These are phyloP conservation scores for Solanum appendiculatum DNA, from an alignment of 257 asterid species.

Conservation along the genomic window DNA sequence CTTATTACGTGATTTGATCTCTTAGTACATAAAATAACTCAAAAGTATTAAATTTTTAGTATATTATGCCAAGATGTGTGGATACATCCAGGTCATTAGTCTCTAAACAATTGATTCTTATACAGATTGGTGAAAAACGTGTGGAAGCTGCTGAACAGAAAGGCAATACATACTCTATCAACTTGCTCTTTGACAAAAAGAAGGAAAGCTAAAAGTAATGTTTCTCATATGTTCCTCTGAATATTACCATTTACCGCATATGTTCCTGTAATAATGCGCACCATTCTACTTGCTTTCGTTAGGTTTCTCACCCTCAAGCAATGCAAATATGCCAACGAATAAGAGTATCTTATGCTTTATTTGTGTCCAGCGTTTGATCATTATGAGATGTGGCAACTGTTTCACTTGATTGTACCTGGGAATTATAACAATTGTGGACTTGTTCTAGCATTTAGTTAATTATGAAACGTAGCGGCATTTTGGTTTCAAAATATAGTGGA, in stretches of 20 bases:
- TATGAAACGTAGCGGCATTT: too few species aligned
- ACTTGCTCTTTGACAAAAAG: slow-evolving; percentile 62
- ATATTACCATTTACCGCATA: background rate
- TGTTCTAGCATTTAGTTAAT: background rate
- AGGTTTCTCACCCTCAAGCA: background rate
- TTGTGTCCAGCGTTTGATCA: background rate
- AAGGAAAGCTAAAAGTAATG: slow-evolving; percentile 26
- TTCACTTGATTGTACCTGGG: background rate
- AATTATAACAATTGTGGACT: background rate
- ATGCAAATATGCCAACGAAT: background rate
- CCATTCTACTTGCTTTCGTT: background rate
- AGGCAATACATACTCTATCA: slow-evolving; percentile 72
- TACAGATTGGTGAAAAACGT: slow-evolving; percentile 74
- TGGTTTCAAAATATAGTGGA: too few species aligned
- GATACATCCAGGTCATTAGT: background rate
- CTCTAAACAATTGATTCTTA: background rate
- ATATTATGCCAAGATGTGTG: background rate
- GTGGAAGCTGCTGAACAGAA: slow-evolving; percentile 70
- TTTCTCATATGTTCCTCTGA: background rate
- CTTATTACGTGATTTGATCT: background rate
- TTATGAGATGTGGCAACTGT: background rate
- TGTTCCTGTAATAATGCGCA: background rate
- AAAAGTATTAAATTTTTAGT: background rate
- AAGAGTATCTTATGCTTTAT: background rate
- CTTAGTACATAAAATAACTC: background rate